phyloP scores from a whole-genome alignment of 2,329 filamentous ascomycete species.

The Aspergillus calidoustus region DNA sequence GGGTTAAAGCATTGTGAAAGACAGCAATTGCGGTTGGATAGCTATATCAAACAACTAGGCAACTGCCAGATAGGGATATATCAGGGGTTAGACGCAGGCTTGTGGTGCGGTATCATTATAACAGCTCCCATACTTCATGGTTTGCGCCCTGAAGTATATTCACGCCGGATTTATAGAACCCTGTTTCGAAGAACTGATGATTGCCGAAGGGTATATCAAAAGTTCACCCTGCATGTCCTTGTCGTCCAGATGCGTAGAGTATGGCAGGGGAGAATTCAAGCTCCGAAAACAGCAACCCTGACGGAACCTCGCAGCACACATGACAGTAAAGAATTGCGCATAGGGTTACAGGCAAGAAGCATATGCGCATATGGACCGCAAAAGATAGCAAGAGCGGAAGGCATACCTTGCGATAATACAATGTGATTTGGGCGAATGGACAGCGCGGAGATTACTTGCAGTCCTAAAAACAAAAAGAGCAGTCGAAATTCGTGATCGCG shows the following conservation, averaged over 20 bases:
- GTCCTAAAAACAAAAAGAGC: constrained; percentile 23
- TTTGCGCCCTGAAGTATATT: not conserved
- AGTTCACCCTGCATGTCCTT: not conserved
- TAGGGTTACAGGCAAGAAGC: constrained; percentile 5
- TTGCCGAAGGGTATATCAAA: too few relatives aligned
- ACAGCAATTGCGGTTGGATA: not conserved
- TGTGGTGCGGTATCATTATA: not conserved
- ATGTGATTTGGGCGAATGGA: constrained; percentile 20
- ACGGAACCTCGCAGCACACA: not conserved
- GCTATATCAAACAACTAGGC: not conserved
- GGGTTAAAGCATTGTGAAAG: not conserved
- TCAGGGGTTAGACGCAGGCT: not conserved
- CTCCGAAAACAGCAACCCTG: not conserved
- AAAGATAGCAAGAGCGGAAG: not conserved
- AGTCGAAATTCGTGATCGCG: constrained; percentile 35
- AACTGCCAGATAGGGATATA: not conserved
- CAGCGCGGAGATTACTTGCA: constrained; percentile 20
- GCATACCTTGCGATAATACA: constrained; percentile 27
- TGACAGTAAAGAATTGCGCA: not conserved
- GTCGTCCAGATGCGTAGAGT: not conserved
- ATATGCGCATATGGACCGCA: not conserved
- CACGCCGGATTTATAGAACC: not conserved
- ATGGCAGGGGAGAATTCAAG: not conserved
- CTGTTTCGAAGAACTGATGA: not conserved
- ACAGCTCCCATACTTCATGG: not conserved